Evolutionary conservation across 768 basidiomycete genomes (phyloP), one percentile per base, ranked within the genome.

Genomic region (Candolleomyces eurysporus): DNA sequence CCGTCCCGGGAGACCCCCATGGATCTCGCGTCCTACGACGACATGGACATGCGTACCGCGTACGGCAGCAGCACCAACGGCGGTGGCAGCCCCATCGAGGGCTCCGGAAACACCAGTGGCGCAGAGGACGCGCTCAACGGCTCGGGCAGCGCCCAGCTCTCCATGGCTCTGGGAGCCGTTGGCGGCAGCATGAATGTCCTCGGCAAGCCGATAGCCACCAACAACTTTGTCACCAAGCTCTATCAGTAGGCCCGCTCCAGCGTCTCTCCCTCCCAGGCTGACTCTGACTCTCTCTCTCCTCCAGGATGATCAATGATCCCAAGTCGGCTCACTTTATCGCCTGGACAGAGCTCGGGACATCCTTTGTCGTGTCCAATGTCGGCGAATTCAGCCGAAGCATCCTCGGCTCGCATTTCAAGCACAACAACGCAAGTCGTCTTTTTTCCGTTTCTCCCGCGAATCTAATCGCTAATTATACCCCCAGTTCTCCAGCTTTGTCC

Each of bases 401-500:
- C 66, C 79, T 94, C 32, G 91, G 91, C 3, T 86, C 88, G 2
- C 92, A 94, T 70, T 94, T 94, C 76, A 94, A 93, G 73, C 92
- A 94, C 75, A 93, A 92, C 72, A 93, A 93, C 71, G 91, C 91
- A 63, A 60, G 89, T 76, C 21, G 14, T 26, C 57, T 58, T 60
- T 22, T 26, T 26, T 26, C 43, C 42, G 8, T 36, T 36, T 42
- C 42, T 40, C 53, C 57, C 60, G 50, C 53, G 61, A 60, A 63
- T 64, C 61, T 62, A 42, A 57, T 36, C 36, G 36, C 36, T 36
- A 32, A 32, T 22, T 36, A 11, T 36, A 16, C 48, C 32, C 49
- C n/a, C 69, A 96, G 88, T 96, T 97, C 73, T 93, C 92, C 13
- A 92, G 91, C 69, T 96, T 97, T 72, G 93, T 96, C 58, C 87